phyloP scores from a whole-genome alignment of 1,284 basidiomycete genomes.

The Ganoderma sinense region DNA sequence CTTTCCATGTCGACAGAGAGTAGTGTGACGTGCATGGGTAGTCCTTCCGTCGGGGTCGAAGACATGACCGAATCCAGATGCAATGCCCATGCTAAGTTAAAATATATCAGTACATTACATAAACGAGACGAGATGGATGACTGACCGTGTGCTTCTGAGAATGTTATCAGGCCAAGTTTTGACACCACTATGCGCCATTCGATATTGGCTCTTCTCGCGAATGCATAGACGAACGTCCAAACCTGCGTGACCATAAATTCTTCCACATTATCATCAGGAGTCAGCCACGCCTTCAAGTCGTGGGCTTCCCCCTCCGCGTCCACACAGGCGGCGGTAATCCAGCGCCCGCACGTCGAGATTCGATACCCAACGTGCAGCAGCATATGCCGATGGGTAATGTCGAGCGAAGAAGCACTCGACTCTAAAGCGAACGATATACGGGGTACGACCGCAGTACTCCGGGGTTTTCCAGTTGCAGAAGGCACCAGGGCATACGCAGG shows the following conservation, averaged over 20 bases:
- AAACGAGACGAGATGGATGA: conserved; percentile 20
- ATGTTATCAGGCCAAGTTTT: conserved; percentile 66
- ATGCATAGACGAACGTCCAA: conserved; percentile 70
- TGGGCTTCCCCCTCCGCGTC: conserved; percentile 82
- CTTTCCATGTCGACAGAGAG: conserved; percentile 62
- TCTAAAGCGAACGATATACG: conserved; percentile 51
- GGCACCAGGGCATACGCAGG: conserved; percentile 72
- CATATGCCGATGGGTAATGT: conserved; percentile 73
- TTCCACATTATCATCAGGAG: conserved; percentile 51
- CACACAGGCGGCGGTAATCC: conserved; percentile 77
- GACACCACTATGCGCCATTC: conserved; percentile 83
- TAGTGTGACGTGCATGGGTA: conserved; percentile 61
- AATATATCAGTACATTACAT: conserved; percentile 6
- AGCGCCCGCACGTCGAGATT: conserved; percentile 68
- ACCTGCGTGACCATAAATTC: conserved; percentile 59
- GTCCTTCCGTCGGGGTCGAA: conserved; percentile 44
- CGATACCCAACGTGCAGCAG: conserved; percentile 81
- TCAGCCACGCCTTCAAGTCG: conserved; percentile 70
- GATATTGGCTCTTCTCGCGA: conserved; percentile 68
- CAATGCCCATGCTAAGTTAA: conserved; percentile 67
- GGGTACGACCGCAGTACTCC: neutral
- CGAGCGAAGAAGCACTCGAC: conserved; percentile 59
- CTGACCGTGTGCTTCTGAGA: conserved; percentile 73
- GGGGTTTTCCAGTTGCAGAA: conserved; percentile 43
- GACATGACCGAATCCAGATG: conserved; percentile 50